Evolutionary conservation across 495 filamentous ascomycete species (phyloP).

Genomic region (Neurospora africana): DNA sequence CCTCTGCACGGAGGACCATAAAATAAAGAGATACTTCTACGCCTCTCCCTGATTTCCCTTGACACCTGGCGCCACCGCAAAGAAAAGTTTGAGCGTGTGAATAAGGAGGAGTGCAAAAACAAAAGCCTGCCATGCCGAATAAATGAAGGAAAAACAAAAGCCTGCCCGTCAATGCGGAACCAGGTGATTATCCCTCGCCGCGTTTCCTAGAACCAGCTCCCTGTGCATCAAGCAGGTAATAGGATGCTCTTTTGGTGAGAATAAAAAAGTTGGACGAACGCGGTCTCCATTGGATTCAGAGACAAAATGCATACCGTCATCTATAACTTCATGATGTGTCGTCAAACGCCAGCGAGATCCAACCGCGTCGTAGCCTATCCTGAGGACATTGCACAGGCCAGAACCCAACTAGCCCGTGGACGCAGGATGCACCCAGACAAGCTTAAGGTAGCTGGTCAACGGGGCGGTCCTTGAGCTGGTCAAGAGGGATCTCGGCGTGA

Average conservation of each 20-base stretch:
- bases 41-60: constrained; percentile 1
- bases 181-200: constrained; percentile 7
- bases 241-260: constrained; percentile 9
- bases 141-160: constrained; percentile 3
- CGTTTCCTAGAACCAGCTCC: constrained; percentile 2
- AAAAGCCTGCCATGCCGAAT: constrained; percentile 11
- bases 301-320: constrained; percentile 13
- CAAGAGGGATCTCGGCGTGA: constrained; percentile 29
- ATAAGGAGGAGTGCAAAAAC: constrained; percentile 8
- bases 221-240: constrained; percentile 2
- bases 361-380: constrained; percentile 21
- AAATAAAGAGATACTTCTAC: neutral
- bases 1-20: neutral
- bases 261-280: neutral
- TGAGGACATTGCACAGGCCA: constrained; percentile 7
- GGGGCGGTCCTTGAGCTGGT: constrained; percentile 20
- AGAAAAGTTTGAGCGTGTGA: constrained; percentile 7
- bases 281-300: constrained; percentile 8
- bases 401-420: neutral
- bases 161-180: neutral
- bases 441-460: neutral
- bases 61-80: constrained; percentile 21
- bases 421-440: neutral
- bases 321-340: constrained; percentile 15
- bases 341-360: constrained; percentile 15